A percentile compares a stretch with the other conserved stretches of the same genome.
These are phyloP conservation scores for Murraya koenigii DNA, from an alignment of 345 rosid genomes.

Conservation along the genomic window DNA sequence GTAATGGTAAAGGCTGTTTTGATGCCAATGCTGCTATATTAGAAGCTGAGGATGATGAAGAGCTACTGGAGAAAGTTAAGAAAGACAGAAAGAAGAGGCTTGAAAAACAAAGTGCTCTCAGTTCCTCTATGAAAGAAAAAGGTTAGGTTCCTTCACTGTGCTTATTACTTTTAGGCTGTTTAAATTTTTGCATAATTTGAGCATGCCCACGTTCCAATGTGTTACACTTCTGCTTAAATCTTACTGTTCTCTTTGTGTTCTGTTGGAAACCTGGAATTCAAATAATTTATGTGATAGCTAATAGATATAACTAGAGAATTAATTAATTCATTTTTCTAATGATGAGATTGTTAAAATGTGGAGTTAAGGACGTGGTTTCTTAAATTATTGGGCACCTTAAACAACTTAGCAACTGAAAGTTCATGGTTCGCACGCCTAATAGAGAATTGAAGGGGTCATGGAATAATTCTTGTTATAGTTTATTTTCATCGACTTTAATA, in stretches of 20 bases:
- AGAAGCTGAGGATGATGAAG: conserved; percentile 91
- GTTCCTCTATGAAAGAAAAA: conserved; percentile 65
- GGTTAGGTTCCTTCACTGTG: conserved; percentile 34
- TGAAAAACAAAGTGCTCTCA: conserved; percentile 77
- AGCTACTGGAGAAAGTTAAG: conserved; percentile 85
- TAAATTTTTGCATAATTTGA: neutral
- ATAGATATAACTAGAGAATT: neutral
- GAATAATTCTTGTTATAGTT: neutral
- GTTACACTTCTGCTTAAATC: neutral
- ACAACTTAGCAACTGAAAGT: neutral
- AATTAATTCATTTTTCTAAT: neutral
- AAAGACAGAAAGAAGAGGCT: conserved; percentile 79
- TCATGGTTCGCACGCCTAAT: neutral
- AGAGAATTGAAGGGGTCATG: neutral
- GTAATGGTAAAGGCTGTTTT: conserved; percentile 19
- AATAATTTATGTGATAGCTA: neutral
- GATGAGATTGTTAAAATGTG: neutral
- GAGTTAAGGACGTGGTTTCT: neutral
- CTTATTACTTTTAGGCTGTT: neutral
- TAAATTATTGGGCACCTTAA: neutral
- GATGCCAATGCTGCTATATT: conserved; percentile 75
- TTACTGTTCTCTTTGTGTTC: neutral
- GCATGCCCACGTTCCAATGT: neutral
- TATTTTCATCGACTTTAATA: neutral
- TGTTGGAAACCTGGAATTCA: neutral